A percentile compares a stretch with the other conserved stretches of the same genome.
phyloP scores from a whole-genome alignment of 2,329 filamentous ascomycete genomes.

The Amauroascus niger region DNA sequence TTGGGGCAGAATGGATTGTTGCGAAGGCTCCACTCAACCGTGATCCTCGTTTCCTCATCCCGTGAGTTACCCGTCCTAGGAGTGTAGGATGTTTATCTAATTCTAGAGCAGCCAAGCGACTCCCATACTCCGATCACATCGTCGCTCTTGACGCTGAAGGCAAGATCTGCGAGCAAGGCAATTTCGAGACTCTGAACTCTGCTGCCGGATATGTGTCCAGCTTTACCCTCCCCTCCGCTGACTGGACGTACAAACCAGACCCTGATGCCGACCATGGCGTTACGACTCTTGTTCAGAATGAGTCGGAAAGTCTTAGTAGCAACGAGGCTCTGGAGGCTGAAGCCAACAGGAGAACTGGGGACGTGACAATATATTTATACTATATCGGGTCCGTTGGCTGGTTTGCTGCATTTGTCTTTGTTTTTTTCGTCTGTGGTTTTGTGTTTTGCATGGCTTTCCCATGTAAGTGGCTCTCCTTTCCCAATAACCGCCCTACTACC shows the following conservation, averaged over 20 bases:
- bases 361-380: conserved; percentile 36
- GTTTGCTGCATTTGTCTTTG: conserved; percentile 28
- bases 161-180: conserved; percentile 35
- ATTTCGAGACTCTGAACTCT: conserved; percentile 29
- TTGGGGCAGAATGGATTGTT: conserved; percentile 41
- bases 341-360: conserved; percentile 30
- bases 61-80: conserved; percentile 17
- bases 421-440: conserved; percentile 31
- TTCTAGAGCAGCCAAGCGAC: conserved; percentile 27
- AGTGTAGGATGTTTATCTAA: conserved; percentile 4
- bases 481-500: not conserved
- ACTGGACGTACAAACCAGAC: conserved; percentile 23
- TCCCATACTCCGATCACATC: conserved; percentile 37
- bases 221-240: conserved; percentile 28
- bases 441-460: conserved; percentile 36
- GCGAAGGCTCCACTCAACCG: conserved; percentile 31
- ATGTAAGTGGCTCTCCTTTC: conserved; percentile 22
- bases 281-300: not conserved
- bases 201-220: conserved; percentile 35
- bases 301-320: conserved; percentile 11
- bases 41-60: conserved; percentile 34
- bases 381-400: conserved; percentile 33
- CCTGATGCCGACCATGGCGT: not conserved
- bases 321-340: conserved; percentile 21
- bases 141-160: conserved; percentile 33